These are phyloP conservation scores for Cynara cardunculus DNA, from an alignment of 129 eudicot species.

Conservation along the genomic window DNA sequence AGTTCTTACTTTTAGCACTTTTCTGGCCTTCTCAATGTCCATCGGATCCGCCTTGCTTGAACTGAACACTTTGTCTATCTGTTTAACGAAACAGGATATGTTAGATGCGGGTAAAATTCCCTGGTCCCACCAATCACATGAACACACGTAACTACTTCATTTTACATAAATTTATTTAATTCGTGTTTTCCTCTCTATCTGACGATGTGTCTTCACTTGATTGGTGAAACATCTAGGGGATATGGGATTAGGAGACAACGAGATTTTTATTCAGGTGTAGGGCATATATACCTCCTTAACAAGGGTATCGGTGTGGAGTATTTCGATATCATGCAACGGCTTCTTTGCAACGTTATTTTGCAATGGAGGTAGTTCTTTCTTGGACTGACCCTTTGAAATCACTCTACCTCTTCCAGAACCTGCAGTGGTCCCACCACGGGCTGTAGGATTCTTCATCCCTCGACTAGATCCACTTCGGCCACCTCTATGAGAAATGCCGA, in stretches of 20 bases:
- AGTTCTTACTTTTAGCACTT: conserved; percentile 49
- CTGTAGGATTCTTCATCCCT: conserved; percentile 46
- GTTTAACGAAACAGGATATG: not conserved
- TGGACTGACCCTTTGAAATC: conserved; percentile 43
- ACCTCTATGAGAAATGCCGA: conserved; percentile 54
- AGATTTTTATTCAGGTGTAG: not conserved
- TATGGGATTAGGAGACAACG: not conserved
- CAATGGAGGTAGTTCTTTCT: conserved; percentile 43
- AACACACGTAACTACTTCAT: too few relatives aligned
- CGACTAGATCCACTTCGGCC: conserved; percentile 56
- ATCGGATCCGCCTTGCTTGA: conserved; percentile 52
- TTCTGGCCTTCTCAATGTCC: conserved; percentile 68
- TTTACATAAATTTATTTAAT: too few relatives aligned
- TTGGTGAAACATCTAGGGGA: too few relatives aligned
- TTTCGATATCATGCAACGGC: conserved; percentile 52
- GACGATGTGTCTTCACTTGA: not conserved
- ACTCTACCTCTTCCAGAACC: conserved; percentile 84
- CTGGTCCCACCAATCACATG: too few relatives aligned
- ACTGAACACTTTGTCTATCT: conserved; percentile 79
- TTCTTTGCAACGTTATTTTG: conserved; percentile 63
- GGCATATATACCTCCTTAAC: conserved; percentile 76
- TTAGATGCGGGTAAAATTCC: too few relatives aligned
- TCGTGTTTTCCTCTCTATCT: too few relatives aligned
- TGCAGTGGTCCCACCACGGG: conserved; percentile 49
- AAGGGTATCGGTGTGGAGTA: conserved; percentile 82